Percentiles rank a stretch among this genome's conserved stretches.
phyloP scores from a whole-genome alignment of 768 basidiomycete genomes.

The Amanita subjunquillea region DNA sequence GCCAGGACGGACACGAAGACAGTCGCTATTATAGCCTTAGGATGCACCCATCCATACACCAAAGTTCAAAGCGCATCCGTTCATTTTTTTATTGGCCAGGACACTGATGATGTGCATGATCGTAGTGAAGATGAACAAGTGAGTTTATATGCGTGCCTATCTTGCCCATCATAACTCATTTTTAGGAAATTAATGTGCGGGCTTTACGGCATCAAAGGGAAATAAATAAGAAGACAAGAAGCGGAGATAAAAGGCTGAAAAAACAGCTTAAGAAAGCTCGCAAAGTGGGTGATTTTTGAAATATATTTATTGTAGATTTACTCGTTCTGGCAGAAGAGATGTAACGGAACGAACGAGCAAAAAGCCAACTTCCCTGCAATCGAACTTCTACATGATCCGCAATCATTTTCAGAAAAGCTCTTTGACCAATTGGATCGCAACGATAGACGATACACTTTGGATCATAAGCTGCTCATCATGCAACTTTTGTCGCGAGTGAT shows the following conservation, averaged over 20 bases:
- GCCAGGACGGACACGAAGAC: constrained; percentile 82
- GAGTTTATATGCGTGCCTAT: constrained; percentile 1
- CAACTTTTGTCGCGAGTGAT: constrained; percentile 91
- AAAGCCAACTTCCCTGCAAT: constrained; percentile 82
- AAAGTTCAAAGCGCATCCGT: constrained; percentile 93
- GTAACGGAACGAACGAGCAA: constrained; percentile 17
- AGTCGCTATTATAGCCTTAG: constrained; percentile 83
- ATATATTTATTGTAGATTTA: not conserved
- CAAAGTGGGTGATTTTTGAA: constrained; percentile 35
- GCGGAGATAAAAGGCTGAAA: constrained; percentile 71
- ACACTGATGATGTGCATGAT: constrained; percentile 63
- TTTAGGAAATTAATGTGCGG: constrained; percentile 55
- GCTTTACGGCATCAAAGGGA: constrained; percentile 78
- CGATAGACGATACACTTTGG: constrained; percentile 92
- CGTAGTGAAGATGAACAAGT: constrained; percentile 44
- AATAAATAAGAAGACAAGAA: constrained; percentile 87
- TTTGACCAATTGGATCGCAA: constrained; percentile 75
- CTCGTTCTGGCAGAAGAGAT: constrained; percentile 20
- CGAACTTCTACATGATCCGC: constrained; percentile 89
- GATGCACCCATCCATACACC: constrained; percentile 85
- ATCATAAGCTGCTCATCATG: constrained; percentile 97
- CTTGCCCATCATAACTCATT: constrained; percentile 2
- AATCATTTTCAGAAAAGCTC: constrained; percentile 90
- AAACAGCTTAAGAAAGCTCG: constrained; percentile 66
- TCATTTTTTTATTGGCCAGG: constrained; percentile 94